These are phyloP conservation scores for Pythium rishiriense DNA, from an alignment of 352 stramenopile species.

Conservation along the genomic window DNA sequence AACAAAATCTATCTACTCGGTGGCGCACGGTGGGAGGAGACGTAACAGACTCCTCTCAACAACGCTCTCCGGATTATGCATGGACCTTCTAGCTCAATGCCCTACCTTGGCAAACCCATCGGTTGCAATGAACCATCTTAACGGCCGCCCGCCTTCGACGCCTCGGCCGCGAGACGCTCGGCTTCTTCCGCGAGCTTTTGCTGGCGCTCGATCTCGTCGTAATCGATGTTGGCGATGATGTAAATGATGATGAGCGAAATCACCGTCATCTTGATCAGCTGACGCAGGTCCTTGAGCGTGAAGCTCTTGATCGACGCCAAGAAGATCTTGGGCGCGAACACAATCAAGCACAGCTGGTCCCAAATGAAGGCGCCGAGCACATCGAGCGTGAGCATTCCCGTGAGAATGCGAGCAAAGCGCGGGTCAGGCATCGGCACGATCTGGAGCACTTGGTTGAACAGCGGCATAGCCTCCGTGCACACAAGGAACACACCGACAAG, in stretches of 20 bases:
- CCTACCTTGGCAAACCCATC: background rate
- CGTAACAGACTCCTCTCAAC: background rate
- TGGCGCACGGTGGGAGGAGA: background rate
- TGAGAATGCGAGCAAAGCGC: constrained; percentile 80
- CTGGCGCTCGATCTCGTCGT: constrained; percentile 89
- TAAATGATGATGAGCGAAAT: constrained; percentile 87
- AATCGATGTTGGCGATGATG: constrained; percentile 87
- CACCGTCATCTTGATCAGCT: constrained; percentile 86
- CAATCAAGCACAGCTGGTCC: constrained; percentile 81
- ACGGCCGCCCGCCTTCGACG: constrained; percentile 14
- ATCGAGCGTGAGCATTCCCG: constrained; percentile 77
- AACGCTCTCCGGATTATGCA: background rate
- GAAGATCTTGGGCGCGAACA: constrained; percentile 89
- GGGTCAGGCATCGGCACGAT: constrained; percentile 91
- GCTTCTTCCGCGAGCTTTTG: constrained; percentile 76
- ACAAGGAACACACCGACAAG: constrained; percentile 90
- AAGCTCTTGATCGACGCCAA: constrained; percentile 72
- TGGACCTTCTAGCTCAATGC: background rate
- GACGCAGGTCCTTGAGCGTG: constrained; percentile 74
- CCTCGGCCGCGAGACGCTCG: constrained; percentile 24
- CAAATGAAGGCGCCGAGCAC: constrained; percentile 85
- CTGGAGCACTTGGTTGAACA: constrained; percentile 92
- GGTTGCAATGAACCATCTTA: constrained; percentile 2
- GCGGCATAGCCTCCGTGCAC: constrained; percentile 90
- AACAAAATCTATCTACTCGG: constrained; percentile 21